phyloP scores from a whole-genome alignment of 306 rosid species.

The Astragalus glycyphyllos region DNA sequence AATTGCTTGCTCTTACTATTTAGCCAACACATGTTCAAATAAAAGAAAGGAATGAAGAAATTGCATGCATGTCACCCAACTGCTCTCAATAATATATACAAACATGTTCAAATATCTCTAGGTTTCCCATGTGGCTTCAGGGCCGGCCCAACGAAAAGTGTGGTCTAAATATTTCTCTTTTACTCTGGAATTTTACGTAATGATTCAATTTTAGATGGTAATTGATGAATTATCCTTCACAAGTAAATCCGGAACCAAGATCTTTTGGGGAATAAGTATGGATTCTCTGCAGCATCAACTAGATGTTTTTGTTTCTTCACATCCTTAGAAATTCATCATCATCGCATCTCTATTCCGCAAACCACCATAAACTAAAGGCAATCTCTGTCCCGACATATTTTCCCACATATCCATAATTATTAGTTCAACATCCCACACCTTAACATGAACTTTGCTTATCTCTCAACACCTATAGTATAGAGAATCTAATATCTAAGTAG shows the following conservation, averaged over 20 bases:
- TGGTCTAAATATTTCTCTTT: too few relatives aligned
- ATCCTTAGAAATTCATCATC: conserved; percentile 27
- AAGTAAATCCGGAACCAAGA: conserved; percentile 26
- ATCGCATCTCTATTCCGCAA: conserved; percentile 32
- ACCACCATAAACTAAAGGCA: background rate
- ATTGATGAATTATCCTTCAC: conserved; percentile 6
- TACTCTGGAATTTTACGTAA: background rate
- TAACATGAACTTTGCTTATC: background rate
- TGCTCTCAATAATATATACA: background rate
- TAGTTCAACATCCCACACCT: conserved; percentile 17
- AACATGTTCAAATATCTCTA: background rate
- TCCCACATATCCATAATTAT: conserved; percentile 7
- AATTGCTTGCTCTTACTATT: too few relatives aligned
- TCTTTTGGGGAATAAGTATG: background rate
- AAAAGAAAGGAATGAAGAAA: too few relatives aligned
- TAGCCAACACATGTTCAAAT: too few relatives aligned
- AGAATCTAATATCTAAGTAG: conserved; percentile 8
- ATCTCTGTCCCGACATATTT: background rate
- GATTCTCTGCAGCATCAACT: conserved; percentile 18
- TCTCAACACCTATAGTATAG: background rate
- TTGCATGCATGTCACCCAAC: too few relatives aligned
- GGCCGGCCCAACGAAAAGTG: too few relatives aligned
- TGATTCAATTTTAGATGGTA: conserved; percentile 27
- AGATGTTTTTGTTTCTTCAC: conserved; percentile 28
- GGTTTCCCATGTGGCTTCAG: conserved; percentile 8